Conservation (phyloP, 768 basidiomycete genomes). For the Mycena latifolia region DNA sequence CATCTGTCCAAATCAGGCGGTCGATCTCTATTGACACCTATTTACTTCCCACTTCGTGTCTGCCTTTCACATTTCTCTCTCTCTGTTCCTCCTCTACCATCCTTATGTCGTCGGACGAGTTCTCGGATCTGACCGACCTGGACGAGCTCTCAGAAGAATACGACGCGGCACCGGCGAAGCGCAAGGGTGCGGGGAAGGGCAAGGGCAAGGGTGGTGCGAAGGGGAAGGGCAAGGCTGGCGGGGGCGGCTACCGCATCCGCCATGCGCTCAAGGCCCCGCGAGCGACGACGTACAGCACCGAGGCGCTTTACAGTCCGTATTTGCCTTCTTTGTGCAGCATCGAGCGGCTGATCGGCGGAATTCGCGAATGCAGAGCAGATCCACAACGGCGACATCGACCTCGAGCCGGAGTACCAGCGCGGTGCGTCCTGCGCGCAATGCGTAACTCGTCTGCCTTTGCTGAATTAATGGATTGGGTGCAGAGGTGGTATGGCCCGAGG, state of each 20-base stretch:
- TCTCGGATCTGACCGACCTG: conserved; percentile 28
- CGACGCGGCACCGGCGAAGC: background rate
- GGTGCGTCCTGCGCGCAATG: conserved; percentile 51
- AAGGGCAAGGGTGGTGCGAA: conserved; percentile 4
- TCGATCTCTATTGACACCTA: no score
- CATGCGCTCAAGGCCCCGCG: conserved; percentile 54
- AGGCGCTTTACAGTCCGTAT: conserved; percentile 43
- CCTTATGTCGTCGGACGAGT: conserved; percentile 19
- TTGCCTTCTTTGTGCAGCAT: background rate
- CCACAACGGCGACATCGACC: conserved; percentile 69
- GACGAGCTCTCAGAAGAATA: conserved; percentile 24
- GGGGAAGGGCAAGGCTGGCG: conserved; percentile 5
- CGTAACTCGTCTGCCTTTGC: background rate
- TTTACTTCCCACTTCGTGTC: no score
- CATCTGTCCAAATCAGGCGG: no score
- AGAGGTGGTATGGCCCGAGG: conserved; percentile 87
- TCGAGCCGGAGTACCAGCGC: conserved; percentile 85
- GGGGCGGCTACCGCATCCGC: conserved; percentile 41
- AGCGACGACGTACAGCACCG: conserved; percentile 57
- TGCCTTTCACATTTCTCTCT: no score
- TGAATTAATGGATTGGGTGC: background rate
- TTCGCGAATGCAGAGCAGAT: conserved; percentile 72
- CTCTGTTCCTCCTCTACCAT: no score
- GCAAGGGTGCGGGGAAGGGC: conserved; percentile 9
- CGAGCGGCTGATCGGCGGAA: no score